Evolutionary conservation across 2,329 filamentous ascomycete species (phyloP).

Genomic region (Talaromyces sp.): DNA sequence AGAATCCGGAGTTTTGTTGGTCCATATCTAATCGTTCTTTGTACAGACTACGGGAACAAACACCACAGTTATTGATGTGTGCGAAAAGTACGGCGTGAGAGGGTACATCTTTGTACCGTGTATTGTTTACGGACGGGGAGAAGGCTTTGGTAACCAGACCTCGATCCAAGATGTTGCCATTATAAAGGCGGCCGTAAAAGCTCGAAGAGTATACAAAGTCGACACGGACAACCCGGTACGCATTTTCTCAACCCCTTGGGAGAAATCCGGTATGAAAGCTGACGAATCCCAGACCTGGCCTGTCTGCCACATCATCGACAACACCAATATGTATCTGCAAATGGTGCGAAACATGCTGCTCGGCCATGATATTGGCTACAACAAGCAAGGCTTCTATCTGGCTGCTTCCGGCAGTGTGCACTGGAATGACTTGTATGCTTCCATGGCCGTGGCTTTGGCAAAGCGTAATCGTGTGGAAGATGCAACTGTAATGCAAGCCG

Average conservation of each 20-base stretch:
- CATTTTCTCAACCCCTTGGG: background rate
- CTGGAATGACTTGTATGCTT: slow-evolving; percentile 48
- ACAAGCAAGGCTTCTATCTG: slow-evolving; percentile 47
- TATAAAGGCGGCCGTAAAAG: slow-evolving; percentile 40
- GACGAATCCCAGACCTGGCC: slow-evolving; percentile 42
- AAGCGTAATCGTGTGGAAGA: slow-evolving; percentile 37
- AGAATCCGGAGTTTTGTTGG: background rate
- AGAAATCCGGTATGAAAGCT: background rate
- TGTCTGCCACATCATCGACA: slow-evolving; percentile 49
- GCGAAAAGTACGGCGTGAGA: slow-evolving; percentile 38
- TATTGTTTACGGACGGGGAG: slow-evolving; percentile 48
- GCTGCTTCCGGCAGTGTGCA: slow-evolving; percentile 44
- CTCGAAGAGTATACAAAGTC: slow-evolving; percentile 38
- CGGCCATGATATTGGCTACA: slow-evolving; percentile 31
- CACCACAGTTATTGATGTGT: slow-evolving; percentile 39
- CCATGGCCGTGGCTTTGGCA: slow-evolving; percentile 39
- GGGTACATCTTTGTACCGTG: slow-evolving; percentile 52
- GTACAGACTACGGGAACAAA: slow-evolving; percentile 39
- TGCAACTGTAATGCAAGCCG: slow-evolving; percentile 29
- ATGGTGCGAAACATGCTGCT: slow-evolving; percentile 42
- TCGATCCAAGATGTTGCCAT: slow-evolving; percentile 50
- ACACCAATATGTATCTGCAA: slow-evolving; percentile 40
- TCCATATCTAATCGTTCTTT: background rate
- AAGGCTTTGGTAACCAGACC: slow-evolving; percentile 47
- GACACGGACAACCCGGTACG: slow-evolving; percentile 34